Evolutionary conservation across 1,139 yeast species (phyloP).

Genomic region (Candida pseudoviswanathii): DNA sequence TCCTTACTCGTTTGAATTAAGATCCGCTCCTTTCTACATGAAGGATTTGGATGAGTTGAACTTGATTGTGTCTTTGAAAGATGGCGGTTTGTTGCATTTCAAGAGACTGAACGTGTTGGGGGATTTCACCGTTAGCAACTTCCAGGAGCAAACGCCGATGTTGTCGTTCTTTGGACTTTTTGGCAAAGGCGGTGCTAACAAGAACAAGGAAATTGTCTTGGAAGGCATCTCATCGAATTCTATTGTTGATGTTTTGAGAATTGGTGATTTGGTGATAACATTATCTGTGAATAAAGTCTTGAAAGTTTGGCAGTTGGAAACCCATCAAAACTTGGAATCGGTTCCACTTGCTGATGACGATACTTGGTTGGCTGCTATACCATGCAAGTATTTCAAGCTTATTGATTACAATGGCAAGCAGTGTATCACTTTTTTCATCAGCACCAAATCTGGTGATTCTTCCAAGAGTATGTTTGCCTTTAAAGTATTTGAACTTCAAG

Average conservation of each 20-base stretch:
- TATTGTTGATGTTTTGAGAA: constrained; percentile 30
- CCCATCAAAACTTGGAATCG: constrained; percentile 27
- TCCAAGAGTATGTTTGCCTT: constrained; percentile 26
- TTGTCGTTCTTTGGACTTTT: constrained; percentile 34
- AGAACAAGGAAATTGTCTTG: constrained; percentile 19
- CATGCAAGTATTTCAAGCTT: constrained; percentile 33
- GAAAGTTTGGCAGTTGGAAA: constrained; percentile 56
- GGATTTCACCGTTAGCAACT: constrained; percentile 53
- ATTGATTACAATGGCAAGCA: constrained; percentile 15
- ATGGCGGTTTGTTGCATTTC: constrained; percentile 70
- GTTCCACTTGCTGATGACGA: constrained; percentile 18
- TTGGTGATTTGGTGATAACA: constrained; percentile 21
- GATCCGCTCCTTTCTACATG: constrained; percentile 58
- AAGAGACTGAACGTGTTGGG: constrained; percentile 34
- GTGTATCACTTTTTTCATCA: constrained; percentile 19
- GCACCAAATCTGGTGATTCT: constrained; percentile 12
- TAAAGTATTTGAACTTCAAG: constrained; percentile 26
- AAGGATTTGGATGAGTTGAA: constrained; percentile 45
- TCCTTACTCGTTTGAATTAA: constrained; percentile 75
- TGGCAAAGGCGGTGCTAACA: constrained; percentile 21
- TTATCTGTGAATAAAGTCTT: constrained; percentile 52
- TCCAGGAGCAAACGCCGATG: constrained; percentile 54
- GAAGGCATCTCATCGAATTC: constrained; percentile 36
- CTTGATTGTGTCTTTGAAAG: constrained; percentile 60
- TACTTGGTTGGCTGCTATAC: constrained; percentile 34